phyloP scores from a whole-genome alignment of 2,329 filamentous ascomycete species.

The Xylariaceae sp. region DNA sequence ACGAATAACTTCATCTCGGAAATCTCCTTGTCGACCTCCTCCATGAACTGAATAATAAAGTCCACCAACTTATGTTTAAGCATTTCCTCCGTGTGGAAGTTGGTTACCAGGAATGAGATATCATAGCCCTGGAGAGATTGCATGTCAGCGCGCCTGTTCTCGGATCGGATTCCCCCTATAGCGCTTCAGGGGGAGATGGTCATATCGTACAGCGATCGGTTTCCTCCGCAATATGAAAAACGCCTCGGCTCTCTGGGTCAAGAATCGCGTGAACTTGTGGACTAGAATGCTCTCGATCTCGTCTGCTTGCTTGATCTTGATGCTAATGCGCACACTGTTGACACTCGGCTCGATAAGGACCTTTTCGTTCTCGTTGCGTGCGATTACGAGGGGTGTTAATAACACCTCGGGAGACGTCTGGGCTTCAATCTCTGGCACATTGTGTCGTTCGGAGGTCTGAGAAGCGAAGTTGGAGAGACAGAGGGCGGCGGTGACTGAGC shows the following conservation, averaged over 20 bases:
- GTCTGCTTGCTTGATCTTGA: slow-evolving; percentile 98
- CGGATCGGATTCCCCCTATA: background rate
- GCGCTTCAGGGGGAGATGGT: too few relatives aligned
- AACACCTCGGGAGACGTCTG: slow-evolving; percentile 89
- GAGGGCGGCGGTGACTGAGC: slow-evolving; percentile 87
- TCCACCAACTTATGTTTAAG: slow-evolving; percentile 98
- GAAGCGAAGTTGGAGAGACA: slow-evolving; percentile 96
- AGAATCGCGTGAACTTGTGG: slow-evolving; percentile 95
- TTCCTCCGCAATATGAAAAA: slow-evolving; percentile 97
- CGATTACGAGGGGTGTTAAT: slow-evolving; percentile 82
- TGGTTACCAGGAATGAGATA: slow-evolving; percentile 97
- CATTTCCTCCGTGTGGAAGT: slow-evolving; percentile 98
- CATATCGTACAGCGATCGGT: slow-evolving; percentile 70
- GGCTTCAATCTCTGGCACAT: slow-evolving; percentile 96
- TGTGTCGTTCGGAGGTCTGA: slow-evolving; percentile 92
- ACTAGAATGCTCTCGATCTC: slow-evolving; percentile 98
- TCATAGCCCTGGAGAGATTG: slow-evolving; percentile 70
- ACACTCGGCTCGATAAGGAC: slow-evolving; percentile 94
- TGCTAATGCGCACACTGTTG: slow-evolving; percentile 95
- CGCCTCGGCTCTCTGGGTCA: slow-evolving; percentile 91
- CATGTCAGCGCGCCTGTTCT: slow-evolving; percentile 4
- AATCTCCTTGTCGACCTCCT: slow-evolving; percentile 99
- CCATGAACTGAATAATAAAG: slow-evolving; percentile 99
- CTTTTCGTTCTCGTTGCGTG: slow-evolving; percentile 94
- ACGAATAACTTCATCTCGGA: slow-evolving; percentile 99